A percentile compares a stretch with the other conserved stretches of the same genome.
These are phyloP conservation scores for Solanum appendiculatum DNA, from an alignment of 257 asterid genomes.

Conservation along the genomic window DNA sequence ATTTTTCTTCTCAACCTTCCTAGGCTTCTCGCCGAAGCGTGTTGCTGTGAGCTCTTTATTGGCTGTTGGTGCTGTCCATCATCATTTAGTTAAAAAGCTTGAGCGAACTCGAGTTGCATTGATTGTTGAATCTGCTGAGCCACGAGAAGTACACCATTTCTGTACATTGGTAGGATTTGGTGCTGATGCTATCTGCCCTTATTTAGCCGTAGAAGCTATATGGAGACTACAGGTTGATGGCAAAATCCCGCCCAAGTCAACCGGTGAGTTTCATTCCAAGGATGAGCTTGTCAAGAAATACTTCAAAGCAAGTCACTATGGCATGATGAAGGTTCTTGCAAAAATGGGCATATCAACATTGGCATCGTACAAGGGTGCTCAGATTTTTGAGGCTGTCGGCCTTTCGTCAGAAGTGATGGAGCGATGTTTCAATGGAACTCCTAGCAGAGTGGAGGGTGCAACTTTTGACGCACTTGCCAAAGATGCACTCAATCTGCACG, in stretches of 20 bases:
- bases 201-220: constrained; percentile 83
- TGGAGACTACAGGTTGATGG: constrained; percentile 98
- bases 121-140: constrained; percentile 94
- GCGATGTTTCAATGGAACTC: constrained; percentile 88
- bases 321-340: constrained; percentile 99
- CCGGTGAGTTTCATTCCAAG: constrained; percentile 77
- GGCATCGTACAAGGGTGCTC: constrained; percentile 99
- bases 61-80: constrained; percentile 99
- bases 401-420: constrained; percentile 97
- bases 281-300: constrained; percentile 80
- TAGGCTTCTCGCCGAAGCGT: constrained; percentile 76
- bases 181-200: constrained; percentile 97
- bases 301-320: constrained; percentile 81
- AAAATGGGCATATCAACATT: constrained; percentile 99
- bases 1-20: neutral
- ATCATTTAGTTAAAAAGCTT: constrained; percentile 84
- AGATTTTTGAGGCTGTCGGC: constrained; percentile 98
- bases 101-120: constrained; percentile 94
- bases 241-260: constrained; percentile 82
- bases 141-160: constrained; percentile 99
- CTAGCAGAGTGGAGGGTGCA: constrained; percentile 99
- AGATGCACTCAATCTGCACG: constrained; percentile 84
- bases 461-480: constrained; percentile 86
- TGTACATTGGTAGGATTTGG: constrained; percentile 98
- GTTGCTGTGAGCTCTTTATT: constrained; percentile 90